Conservation (phyloP, 2,329 filamentous ascomycete genomes). For the Amylocarpus encephaloides region DNA sequence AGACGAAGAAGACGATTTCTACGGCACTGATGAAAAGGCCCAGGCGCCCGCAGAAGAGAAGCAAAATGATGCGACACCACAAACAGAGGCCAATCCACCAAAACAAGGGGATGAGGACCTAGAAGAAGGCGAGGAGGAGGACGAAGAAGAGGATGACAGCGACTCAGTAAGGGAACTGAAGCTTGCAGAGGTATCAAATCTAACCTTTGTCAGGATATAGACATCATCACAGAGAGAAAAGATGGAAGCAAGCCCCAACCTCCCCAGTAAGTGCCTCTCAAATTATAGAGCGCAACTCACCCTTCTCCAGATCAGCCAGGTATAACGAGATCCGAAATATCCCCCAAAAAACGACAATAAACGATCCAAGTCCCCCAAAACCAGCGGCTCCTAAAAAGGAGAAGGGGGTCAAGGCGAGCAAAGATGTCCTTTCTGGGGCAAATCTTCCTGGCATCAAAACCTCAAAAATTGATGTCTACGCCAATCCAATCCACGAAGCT, state of each 20-base stretch:
- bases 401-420: conserved; percentile 36
- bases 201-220: conserved; percentile 47
- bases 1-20: conserved; percentile 63
- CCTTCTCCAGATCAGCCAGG: conserved; percentile 45
- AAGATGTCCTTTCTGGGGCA: conserved; percentile 37
- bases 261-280: conserved; percentile 42
- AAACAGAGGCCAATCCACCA: conserved; percentile 23
- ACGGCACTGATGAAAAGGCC: conserved; percentile 52
- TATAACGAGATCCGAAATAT: conserved; percentile 63
- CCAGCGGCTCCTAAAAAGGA: conserved; percentile 42
- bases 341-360: conserved; percentile 51
- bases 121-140: conserved; percentile 59
- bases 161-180: conserved; percentile 38
- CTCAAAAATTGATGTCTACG: conserved; percentile 80
- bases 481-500: conserved; percentile 69
- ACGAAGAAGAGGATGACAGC: conserved; percentile 52
- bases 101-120: conserved; percentile 46
- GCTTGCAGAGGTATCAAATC: background rate
- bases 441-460: conserved; percentile 60
- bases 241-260: conserved; percentile 56
- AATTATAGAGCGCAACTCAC: conserved; percentile 11
- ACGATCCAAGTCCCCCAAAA: conserved; percentile 36
- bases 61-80: conserved; percentile 21
- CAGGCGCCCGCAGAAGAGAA: conserved; percentile 16
- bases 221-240: conserved; percentile 62